phyloP scores from a whole-genome alignment of 352 stramenopile genomes.

The Globisporangium perplexum region DNA sequence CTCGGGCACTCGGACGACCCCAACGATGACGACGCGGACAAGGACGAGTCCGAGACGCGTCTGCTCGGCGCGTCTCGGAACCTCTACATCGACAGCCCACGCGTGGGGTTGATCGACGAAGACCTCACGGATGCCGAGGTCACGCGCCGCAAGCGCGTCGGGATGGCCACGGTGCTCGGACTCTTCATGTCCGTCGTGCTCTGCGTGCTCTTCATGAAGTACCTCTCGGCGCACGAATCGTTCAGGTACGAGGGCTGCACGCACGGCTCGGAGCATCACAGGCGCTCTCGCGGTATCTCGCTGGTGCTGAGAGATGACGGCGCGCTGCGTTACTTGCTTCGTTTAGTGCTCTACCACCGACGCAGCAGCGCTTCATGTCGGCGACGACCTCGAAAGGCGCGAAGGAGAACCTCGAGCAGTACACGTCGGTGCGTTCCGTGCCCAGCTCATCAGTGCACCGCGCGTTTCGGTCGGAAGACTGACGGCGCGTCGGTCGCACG shows the following conservation, averaged over 20 bases:
- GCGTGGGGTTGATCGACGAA: conserved; percentile 31
- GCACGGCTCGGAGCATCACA: too few relatives aligned
- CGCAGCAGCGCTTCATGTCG: conserved; percentile 74
- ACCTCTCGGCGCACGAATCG: conserved; percentile 60
- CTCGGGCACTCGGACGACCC: conserved; percentile 15
- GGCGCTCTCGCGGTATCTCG: neutral
- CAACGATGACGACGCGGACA: conserved; percentile 26
- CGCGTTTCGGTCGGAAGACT: neutral
- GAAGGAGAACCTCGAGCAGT: conserved; percentile 68
- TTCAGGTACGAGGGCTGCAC: conserved; percentile 66
- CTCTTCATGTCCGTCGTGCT: conserved; percentile 58
- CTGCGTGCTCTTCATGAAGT: conserved; percentile 57
- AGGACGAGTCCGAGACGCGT: conserved; percentile 35
- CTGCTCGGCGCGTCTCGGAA: conserved; percentile 39
- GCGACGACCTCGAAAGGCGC: conserved; percentile 58
- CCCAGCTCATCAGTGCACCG: neutral
- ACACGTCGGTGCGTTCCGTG: conserved; percentile 36
- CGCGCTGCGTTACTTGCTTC: too few relatives aligned
- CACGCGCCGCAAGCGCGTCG: conserved; percentile 42
- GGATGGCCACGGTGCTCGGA: conserved; percentile 42
- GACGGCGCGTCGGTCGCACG: neutral
- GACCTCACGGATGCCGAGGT: conserved; percentile 50
- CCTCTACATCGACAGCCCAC: conserved; percentile 70
- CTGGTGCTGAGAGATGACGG: too few relatives aligned
- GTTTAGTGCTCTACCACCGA: conserved; percentile 53